A percentile compares a stretch with the other conserved stretches of the same genome.
Conservation (phyloP, 768 basidiomycete genomes). For the Amanita molliuscula region DNA sequence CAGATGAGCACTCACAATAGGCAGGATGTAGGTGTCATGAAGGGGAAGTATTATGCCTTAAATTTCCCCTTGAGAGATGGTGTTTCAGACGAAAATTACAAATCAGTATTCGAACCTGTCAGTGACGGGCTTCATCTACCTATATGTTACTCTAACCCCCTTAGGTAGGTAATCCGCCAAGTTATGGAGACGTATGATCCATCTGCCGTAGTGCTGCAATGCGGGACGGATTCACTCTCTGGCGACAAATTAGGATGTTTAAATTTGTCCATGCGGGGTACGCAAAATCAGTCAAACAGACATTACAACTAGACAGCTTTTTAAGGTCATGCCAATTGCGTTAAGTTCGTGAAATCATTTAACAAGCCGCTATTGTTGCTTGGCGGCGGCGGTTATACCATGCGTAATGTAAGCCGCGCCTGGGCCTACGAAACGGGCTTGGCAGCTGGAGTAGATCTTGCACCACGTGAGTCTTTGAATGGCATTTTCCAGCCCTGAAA, state of each 20-base stretch:
- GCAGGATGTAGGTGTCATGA: slow-evolving; percentile 87
- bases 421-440: slow-evolving; percentile 99
- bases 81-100: slow-evolving; percentile 91
- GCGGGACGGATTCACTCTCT: slow-evolving; percentile 93
- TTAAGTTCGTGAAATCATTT: slow-evolving; percentile 94
- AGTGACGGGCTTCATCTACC: slow-evolving; percentile 16
- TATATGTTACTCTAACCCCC: background rate
- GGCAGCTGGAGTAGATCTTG: slow-evolving; percentile 94
- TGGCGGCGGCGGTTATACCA: slow-evolving; percentile 97
- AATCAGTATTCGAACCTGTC: slow-evolving; percentile 91
- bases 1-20: slow-evolving; percentile 7
- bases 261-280: slow-evolving; percentile 93
- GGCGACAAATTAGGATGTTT: slow-evolving; percentile 95
- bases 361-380: slow-evolving; percentile 88
- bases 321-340: slow-evolving; percentile 91
- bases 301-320: background rate
- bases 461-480: slow-evolving; percentile 42
- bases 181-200: slow-evolving; percentile 95
- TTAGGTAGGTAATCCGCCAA: slow-evolving; percentile 69
- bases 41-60: slow-evolving; percentile 88
- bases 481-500: background rate
- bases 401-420: slow-evolving; percentile 91
- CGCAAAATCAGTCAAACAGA: background rate
- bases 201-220: slow-evolving; percentile 92
- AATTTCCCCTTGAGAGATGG: slow-evolving; percentile 96